Percentiles rank a stretch among this genome's conserved stretches.
phyloP scores from a whole-genome alignment of 148 eudicot genomes.

The Fallopia convolvulus region DNA sequence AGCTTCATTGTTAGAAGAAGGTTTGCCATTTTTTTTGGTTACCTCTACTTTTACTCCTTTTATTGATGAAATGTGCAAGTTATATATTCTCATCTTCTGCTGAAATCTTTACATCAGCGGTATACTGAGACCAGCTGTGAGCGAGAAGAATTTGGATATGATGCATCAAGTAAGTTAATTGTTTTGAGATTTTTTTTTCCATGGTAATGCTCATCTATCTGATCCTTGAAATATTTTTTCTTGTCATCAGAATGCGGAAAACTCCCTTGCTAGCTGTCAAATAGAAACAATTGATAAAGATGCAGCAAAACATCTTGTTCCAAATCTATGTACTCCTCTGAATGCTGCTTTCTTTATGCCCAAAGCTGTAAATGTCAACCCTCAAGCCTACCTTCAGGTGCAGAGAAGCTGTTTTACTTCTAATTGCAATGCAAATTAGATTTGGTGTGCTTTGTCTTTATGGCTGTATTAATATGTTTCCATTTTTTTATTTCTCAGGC shows the following conservation, averaged over 20 bases:
- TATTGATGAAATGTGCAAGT: not conserved
- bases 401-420: conserved; percentile 11
- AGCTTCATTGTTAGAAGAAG: conserved; percentile 56
- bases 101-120: conserved; percentile 47
- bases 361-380: conserved; percentile 71
- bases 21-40: conserved; percentile 20
- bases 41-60: not conserved
- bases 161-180: conserved; percentile 50
- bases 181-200: not conserved
- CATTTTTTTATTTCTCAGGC: conserved; percentile 36
- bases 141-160: conserved; percentile 51
- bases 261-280: conserved; percentile 61
- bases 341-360: conserved; percentile 87
- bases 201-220: not conserved
- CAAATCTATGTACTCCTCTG: conserved; percentile 54
- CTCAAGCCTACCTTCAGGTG: conserved; percentile 80
- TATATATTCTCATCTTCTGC: not conserved
- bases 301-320: conserved; percentile 64
- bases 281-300: conserved; percentile 47
- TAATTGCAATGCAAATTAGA: not conserved
- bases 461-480: not conserved
- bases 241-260: conserved; percentile 60
- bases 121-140: conserved; percentile 75
- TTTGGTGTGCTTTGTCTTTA: conserved; percentile 1
- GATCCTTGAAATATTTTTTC: not conserved